Conservation (phyloP, 495 filamentous ascomycete genomes). For the Penicillium canescens region DNA sequence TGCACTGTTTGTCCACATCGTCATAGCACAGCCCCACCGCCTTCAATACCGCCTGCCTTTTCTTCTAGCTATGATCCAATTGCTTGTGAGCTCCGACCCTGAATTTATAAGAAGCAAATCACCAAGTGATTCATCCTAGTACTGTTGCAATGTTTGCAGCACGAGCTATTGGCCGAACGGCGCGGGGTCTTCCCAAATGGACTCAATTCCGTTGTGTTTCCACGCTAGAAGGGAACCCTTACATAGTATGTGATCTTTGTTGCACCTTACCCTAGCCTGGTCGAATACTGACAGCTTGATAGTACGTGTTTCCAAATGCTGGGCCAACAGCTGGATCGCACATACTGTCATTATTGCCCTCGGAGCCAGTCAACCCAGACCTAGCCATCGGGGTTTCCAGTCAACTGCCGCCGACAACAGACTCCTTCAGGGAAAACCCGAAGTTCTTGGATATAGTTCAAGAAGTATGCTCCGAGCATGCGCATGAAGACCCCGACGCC, state of each 20-base stretch:
- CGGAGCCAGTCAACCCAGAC: slow-evolving; percentile 63
- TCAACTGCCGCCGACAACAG: slow-evolving; percentile 71
- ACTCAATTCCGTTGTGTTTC: slow-evolving; percentile 43
- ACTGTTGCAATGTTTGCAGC: slow-evolving; percentile 26
- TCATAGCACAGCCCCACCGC: slow-evolving; percentile 24
- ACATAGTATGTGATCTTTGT: slow-evolving; percentile 47
- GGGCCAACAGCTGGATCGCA: slow-evolving; percentile 39
- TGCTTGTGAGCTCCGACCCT: background rate
- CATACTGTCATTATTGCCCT: slow-evolving; percentile 75
- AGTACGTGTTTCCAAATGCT: slow-evolving; percentile 73
- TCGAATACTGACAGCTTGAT: slow-evolving; percentile 18
- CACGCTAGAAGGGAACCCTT: slow-evolving; percentile 53
- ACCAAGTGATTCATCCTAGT: background rate
- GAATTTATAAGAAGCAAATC: background rate
- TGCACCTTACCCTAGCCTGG: background rate
- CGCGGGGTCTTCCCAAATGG: slow-evolving; percentile 19
- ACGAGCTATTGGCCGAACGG: slow-evolving; percentile 22
- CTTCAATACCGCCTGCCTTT: slow-evolving; percentile 18
- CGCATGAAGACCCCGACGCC: slow-evolving; percentile 68
- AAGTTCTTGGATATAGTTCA: slow-evolving; percentile 75
- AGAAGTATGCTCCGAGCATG: slow-evolving; percentile 68
- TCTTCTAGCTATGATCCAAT: slow-evolving; percentile 11
- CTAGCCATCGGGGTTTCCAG: slow-evolving; percentile 77
- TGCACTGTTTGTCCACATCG: slow-evolving; percentile 30
- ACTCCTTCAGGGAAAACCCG: slow-evolving; percentile 74